phyloP scores from a whole-genome alignment of 192 early-diverging fungal species.

The Coemansia sp. region DNA sequence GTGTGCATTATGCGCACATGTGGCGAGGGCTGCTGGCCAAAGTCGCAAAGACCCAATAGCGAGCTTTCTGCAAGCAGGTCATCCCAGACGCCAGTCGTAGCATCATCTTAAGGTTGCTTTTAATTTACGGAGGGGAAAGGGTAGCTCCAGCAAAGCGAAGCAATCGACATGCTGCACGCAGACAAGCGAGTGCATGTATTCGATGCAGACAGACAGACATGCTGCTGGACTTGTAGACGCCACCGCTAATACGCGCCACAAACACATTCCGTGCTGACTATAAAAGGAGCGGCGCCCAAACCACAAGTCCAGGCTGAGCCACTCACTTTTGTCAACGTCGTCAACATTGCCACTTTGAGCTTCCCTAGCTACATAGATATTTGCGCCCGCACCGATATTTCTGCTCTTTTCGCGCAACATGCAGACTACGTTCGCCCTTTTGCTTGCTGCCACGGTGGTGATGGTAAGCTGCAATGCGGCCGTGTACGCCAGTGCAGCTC shows the following conservation, averaged over 20 bases:
- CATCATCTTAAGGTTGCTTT: neutral
- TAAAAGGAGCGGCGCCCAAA: neutral
- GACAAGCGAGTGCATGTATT: constrained; percentile 7
- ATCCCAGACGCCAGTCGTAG: neutral
- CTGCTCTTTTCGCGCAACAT: neutral
- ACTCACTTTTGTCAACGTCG: neutral
- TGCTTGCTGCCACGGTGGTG: neutral
- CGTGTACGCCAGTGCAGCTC: neutral
- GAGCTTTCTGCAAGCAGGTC: neutral
- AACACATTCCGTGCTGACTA: neutral
- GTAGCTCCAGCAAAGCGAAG: neutral
- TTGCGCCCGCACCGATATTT: neutral
- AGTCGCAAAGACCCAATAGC: constrained; percentile 1
- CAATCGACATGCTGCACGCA: neutral
- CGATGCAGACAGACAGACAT: neutral
- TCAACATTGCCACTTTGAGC: neutral
- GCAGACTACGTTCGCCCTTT: neutral
- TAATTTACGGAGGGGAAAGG: neutral
- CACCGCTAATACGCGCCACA: neutral
- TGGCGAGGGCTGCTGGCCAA: neutral
- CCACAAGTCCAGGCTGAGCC: neutral
- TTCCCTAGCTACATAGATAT: neutral
- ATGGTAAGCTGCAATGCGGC: neutral
- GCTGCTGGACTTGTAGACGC: neutral
- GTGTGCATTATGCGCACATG: neutral